phyloP scores from a whole-genome alignment of 768 basidiomycete genomes.

The Trametes gibbosa region DNA sequence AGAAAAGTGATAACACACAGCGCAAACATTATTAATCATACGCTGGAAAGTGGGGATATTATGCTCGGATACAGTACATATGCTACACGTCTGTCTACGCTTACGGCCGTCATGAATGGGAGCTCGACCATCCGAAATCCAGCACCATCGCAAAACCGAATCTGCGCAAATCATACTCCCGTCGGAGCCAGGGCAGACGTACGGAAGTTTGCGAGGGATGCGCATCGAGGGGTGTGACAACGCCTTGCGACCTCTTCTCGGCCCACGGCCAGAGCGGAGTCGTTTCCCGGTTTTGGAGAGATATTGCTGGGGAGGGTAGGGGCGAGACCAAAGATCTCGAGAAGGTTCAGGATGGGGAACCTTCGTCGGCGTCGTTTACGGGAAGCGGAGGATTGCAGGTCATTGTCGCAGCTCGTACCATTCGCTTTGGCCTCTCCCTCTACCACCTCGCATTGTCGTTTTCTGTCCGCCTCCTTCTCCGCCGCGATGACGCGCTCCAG shows the following conservation, averaged over 20 bases:
- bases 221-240: not conserved
- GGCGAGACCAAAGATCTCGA: not conserved
- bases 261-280: not conserved
- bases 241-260: not conserved
- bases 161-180: constrained; percentile 68
- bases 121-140: constrained; percentile 67
- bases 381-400: not conserved
- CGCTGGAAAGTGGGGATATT: not conserved
- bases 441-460: constrained; percentile 3
- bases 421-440: not conserved
- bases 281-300: not conserved
- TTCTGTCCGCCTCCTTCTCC: constrained; percentile 2
- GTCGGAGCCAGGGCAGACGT: constrained; percentile 30
- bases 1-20: not conserved
- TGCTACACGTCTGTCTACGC: not conserved
- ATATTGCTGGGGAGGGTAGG: not conserved
- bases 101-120: not conserved
- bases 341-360: not conserved
- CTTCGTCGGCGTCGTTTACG: not conserved
- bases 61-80: not conserved
- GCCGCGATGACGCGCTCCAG: constrained; percentile 33
- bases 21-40: not conserved
- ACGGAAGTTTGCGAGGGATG: not conserved
- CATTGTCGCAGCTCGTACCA: constrained; percentile 1
- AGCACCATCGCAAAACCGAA: constrained; percentile 72